Evolutionary conservation across 768 basidiomycete genomes (phyloP).

Genomic region (Amanita subjunquillea): DNA sequence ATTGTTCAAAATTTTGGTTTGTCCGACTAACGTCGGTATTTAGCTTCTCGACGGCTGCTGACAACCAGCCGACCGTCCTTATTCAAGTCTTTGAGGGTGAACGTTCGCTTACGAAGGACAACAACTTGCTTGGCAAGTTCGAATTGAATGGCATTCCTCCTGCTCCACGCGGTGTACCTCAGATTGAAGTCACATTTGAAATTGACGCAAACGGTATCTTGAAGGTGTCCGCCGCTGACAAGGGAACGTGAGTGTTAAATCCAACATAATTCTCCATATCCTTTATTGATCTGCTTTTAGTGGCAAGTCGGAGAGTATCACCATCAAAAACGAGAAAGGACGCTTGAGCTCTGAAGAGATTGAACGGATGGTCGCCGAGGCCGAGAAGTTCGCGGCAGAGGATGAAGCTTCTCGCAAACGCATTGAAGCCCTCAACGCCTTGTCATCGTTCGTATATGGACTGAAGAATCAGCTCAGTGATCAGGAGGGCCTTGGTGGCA

Average conservation of each 20-base stretch:
- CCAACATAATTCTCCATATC: neutral
- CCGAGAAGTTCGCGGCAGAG: slow-evolving; percentile 81
- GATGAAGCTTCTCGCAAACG: slow-evolving; percentile 74
- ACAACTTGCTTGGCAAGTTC: slow-evolving; percentile 96
- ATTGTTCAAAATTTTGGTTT: neutral
- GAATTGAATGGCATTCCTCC: slow-evolving; percentile 90
- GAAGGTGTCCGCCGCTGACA: slow-evolving; percentile 87
- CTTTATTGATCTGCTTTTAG: slow-evolving; percentile 20
- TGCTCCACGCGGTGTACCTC: slow-evolving; percentile 92
- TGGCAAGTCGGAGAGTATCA: slow-evolving; percentile 82
- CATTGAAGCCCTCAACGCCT: slow-evolving; percentile 75
- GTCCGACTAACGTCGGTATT: slow-evolving; percentile 13
- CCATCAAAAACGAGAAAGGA: slow-evolving; percentile 94
- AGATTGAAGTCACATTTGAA: slow-evolving; percentile 95
- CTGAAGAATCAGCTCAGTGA: slow-evolving; percentile 84
- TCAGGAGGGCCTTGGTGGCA: slow-evolving; percentile 85
- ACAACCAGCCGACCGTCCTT: slow-evolving; percentile 90
- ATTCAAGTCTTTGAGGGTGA: slow-evolving; percentile 99
- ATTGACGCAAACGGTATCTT: slow-evolving; percentile 94
- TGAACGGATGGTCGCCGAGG: slow-evolving; percentile 91
- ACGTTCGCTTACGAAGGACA: slow-evolving; percentile 95
- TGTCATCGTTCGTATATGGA: slow-evolving; percentile 77
- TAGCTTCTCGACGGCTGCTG: slow-evolving; percentile 74
- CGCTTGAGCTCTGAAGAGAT: slow-evolving; percentile 86
- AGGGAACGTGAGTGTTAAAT: slow-evolving; percentile 65